Percentiles rank a stretch among this genome's conserved stretches.
These are phyloP conservation scores for Phenoliferia sp. DNA, from an alignment of 1,284 basidiomycete genomes.

Conservation along the genomic window DNA sequence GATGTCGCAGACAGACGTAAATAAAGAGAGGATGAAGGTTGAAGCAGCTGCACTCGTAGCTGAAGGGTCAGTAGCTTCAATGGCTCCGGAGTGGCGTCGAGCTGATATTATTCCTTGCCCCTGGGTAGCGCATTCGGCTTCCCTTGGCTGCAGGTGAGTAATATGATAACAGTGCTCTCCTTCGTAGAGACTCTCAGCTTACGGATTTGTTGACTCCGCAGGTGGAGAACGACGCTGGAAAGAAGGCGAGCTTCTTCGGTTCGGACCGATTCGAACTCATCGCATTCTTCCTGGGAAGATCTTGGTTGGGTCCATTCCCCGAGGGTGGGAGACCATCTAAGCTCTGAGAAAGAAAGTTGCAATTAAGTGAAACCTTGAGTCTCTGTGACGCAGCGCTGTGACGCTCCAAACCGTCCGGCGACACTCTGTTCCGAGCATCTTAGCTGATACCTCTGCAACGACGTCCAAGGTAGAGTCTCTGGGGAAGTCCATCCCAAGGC, in stretches of 20 bases:
- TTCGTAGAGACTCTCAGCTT: neutral
- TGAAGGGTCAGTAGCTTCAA: slow-evolving; percentile 10
- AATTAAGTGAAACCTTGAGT: too few relatives aligned
- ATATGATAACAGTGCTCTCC: neutral
- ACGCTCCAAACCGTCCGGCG: too few relatives aligned
- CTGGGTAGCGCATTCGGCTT: neutral
- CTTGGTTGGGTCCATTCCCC: slow-evolving; percentile 18
- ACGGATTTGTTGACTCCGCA: neutral
- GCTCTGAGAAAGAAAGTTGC: neutral
- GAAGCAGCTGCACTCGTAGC: slow-evolving; percentile 13
- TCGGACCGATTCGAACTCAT: slow-evolving; percentile 30
- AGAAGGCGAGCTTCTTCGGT: slow-evolving; percentile 22
- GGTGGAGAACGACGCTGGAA: slow-evolving; percentile 12
- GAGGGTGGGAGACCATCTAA: neutral
- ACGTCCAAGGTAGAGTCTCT: too few relatives aligned
- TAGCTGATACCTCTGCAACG: too few relatives aligned
- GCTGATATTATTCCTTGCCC: neutral
- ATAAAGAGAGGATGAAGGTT: slow-evolving; percentile 24
- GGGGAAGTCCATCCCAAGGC: too few relatives aligned
- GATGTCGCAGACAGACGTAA: slow-evolving; percentile 5
- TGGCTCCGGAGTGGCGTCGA: neutral
- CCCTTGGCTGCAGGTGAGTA: slow-evolving; percentile 20
- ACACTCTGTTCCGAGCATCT: too few relatives aligned
- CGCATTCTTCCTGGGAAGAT: slow-evolving; percentile 24
- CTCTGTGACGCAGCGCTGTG: too few relatives aligned